Conservation (phyloP, 495 filamentous ascomycete genomes). For the Talaromyces trachyspermus region DNA sequence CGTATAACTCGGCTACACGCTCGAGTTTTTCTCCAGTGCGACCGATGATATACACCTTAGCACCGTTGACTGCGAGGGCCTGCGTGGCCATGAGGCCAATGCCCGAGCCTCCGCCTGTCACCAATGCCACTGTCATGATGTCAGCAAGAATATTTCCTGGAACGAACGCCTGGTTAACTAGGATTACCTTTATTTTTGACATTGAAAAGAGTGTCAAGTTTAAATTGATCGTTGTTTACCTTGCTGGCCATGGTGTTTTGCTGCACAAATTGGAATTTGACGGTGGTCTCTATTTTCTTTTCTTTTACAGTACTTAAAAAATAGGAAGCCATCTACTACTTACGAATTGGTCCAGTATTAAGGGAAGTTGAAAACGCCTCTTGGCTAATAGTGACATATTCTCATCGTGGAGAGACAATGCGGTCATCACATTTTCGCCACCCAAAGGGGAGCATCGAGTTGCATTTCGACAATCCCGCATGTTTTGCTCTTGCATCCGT, state of each 20-base stretch:
- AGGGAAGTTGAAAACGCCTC: too few relatives aligned
- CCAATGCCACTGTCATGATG: conserved; percentile 24
- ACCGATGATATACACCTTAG: conserved; percentile 52
- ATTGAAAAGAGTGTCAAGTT: conserved; percentile 45
- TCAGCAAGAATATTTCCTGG: neutral
- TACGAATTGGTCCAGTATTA: too few relatives aligned
- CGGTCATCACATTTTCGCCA: too few relatives aligned
- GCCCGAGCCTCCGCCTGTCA: conserved; percentile 48
- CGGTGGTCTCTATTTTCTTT: too few relatives aligned
- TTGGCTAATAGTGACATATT: too few relatives aligned
- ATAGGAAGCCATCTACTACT: too few relatives aligned
- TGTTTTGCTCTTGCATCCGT: too few relatives aligned
- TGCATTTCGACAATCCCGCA: too few relatives aligned
- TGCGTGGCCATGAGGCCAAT: conserved; percentile 48
- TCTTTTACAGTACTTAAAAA: too few relatives aligned
- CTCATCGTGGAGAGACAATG: too few relatives aligned
- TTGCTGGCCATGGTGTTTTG: neutral
- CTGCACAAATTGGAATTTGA: too few relatives aligned
- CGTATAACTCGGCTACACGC: conserved; percentile 36
- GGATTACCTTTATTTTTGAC: conserved; percentile 40
- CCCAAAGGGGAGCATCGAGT: too few relatives aligned
- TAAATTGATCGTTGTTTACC: conserved; percentile 40
- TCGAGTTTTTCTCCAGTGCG: conserved; percentile 49
- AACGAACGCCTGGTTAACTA: neutral
- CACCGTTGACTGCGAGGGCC: conserved; percentile 54